Evolutionary conservation across 257 asterid species (phyloP).

Genomic region (Nicotiana otophora): DNA sequence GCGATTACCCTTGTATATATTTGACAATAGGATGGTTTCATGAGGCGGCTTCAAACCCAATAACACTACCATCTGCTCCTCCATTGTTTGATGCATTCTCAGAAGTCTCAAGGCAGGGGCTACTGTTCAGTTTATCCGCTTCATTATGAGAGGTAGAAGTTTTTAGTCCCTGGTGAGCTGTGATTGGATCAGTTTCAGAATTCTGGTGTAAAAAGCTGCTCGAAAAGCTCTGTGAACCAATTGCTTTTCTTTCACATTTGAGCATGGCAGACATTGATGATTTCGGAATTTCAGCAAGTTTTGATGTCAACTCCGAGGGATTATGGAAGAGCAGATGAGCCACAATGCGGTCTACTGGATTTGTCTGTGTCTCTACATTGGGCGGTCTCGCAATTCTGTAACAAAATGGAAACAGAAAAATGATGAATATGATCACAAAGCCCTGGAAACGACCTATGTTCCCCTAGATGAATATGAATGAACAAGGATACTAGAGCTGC

Average conservation of each 20-base stretch:
- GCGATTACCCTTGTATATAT: conserved; percentile 34
- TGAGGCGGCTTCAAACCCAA: conserved; percentile 28
- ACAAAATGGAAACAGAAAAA: conserved; percentile 13
- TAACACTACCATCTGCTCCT: conserved; percentile 24
- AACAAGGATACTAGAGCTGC: neutral
- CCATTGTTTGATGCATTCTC: conserved; percentile 33
- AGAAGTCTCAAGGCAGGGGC: conserved; percentile 22
- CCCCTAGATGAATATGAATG: neutral
- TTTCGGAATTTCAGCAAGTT: conserved; percentile 39
- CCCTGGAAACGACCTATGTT: neutral
- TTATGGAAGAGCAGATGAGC: conserved; percentile 85
- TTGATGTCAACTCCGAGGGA: conserved; percentile 49
- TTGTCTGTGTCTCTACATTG: conserved; percentile 65
- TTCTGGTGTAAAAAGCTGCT: conserved; percentile 22
- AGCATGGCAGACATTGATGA: conserved; percentile 43
- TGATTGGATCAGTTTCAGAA: conserved; percentile 27
- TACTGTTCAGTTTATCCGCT: conserved; percentile 22
- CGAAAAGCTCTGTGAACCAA: conserved; percentile 23
- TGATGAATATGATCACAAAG: neutral
- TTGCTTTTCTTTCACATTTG: conserved; percentile 32
- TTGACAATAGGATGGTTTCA: conserved; percentile 5
- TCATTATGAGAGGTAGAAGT: conserved; percentile 28
- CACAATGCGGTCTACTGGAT: conserved; percentile 78
- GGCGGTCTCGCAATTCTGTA: conserved; percentile 52
- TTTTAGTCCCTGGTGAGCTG: conserved; percentile 37